Base-by-base conservation (phyloP, 108 stramenopile genomes). In the Fragilaria crotonensis region DNA sequence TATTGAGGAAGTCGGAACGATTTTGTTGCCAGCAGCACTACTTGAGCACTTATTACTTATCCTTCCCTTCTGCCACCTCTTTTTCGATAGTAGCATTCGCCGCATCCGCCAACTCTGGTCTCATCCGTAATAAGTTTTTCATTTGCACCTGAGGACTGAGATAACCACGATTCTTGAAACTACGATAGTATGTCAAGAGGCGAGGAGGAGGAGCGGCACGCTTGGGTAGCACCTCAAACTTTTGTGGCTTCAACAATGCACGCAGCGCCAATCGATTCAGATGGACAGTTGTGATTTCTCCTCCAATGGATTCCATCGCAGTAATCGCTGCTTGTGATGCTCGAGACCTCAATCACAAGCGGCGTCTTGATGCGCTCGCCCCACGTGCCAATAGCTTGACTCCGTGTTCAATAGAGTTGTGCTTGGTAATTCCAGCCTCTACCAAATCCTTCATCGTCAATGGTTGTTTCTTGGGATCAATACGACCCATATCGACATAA, bases 251-350 rank as follows among this genome's bases (percentile, higher is more conserved):
- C 30, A 97, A 68, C 50, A 96, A 58, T 5, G 90, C 89, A 3
- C 96, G 76, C 27, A 99, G 68, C 30, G 90, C 95, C 64, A 97
- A 67, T 26, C 80, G 63, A 75, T 97, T 98, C 80, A 95, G 95
- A 72, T 98, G 92, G 19, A 87, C 90, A 22, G 95, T 94, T 0
- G 95, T 96, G n/a, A 99, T 90, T 47, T 87, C 79, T 11, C 99
- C 99, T 17, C 99, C 99, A 27, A 72, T 79, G 5, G 49, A 61
- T 66, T 99, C 99, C 2, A 98, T 73, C 33, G 96, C 95, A 31
- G 77, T 68, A 54, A 97, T 96, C 19, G 99, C 99, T 36, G 52
- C 56, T 26, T 71, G 50, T 41, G 89, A 90, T 7, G 95, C 99
- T 45, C 89, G 76, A 5, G 86, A 99, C 91, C 66, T 96, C 91